Conservation (phyloP, 176 grass and related monocot genomes). For the Rhynchospora tenuis region DNA sequence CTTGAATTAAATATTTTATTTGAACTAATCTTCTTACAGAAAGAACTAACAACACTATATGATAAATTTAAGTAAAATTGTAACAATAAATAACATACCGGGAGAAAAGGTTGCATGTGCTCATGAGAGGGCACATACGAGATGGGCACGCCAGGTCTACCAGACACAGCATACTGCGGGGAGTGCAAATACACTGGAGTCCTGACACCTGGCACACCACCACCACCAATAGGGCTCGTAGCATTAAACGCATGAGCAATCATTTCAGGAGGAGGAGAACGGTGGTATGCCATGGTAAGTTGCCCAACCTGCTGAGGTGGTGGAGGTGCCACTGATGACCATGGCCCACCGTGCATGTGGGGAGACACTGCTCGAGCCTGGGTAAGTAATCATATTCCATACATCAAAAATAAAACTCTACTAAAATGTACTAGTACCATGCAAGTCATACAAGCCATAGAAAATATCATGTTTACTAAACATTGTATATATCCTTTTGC, state of each 20-base stretch:
- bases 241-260: constrained; percentile 22
- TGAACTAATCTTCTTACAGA: not conserved
- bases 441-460: not conserved
- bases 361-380: constrained; percentile 10
- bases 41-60: not conserved
- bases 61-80: not conserved
- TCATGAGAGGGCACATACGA: constrained; percentile 16
- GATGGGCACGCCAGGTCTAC: constrained; percentile 17
- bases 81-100: not conserved
- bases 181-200: constrained; percentile 14
- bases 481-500: not conserved
- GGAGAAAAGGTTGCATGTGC: constrained; percentile 18
- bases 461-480: not conserved
- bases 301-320: constrained; percentile 16
- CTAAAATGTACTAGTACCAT: not conserved
- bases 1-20: not conserved
- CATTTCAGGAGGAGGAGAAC: constrained; percentile 16
- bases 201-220: constrained; percentile 9
- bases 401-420: not conserved
- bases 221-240: not conserved
- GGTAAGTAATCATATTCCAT: not conserved
- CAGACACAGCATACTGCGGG: constrained; percentile 13
- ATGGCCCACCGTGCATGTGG: constrained; percentile 24
- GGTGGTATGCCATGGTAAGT: constrained; percentile 15
- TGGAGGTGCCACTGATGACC: constrained; percentile 4